These are phyloP conservation scores for Allium sativum DNA, from an alignment of 106 monocot species.

Conservation along the genomic window DNA sequence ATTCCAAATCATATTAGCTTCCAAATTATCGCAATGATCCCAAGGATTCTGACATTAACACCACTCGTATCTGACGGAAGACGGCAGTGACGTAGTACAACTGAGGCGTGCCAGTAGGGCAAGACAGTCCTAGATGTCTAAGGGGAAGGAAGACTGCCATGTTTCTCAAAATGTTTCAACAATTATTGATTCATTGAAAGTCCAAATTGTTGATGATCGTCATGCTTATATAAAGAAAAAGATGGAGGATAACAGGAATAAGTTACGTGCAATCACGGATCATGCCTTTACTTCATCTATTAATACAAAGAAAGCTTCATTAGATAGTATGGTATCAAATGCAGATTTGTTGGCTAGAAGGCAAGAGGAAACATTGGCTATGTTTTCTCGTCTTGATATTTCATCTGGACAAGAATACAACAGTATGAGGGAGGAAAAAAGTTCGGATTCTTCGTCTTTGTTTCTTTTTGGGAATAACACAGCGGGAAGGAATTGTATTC, in stretches of 20 bases:
- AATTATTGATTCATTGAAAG: conserved; percentile 56
- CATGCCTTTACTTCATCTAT: conserved; percentile 45
- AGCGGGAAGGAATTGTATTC: conserved; percentile 52
- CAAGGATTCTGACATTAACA: too few species aligned
- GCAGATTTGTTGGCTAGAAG: conserved; percentile 63
- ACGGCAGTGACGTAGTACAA: too few species aligned
- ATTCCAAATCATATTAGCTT: too few species aligned
- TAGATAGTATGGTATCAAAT: conserved; percentile 18
- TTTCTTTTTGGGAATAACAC: conserved; percentile 63
- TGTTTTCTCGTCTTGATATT: conserved; percentile 42
- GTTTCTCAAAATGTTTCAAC: conserved; percentile 25
- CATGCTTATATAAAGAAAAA: conserved; percentile 55
- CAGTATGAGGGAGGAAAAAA: conserved; percentile 66
- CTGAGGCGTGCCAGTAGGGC: too few species aligned
- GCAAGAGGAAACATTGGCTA: conserved; percentile 59
- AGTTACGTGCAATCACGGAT: conserved; percentile 46
- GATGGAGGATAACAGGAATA: conserved; percentile 79
- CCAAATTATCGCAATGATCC: too few species aligned
- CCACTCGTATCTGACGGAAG: too few species aligned
- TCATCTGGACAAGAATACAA: conserved; percentile 42
- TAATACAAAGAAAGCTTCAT: conserved; percentile 26
- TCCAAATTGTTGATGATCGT: conserved; percentile 46
- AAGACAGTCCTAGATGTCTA: too few species aligned
- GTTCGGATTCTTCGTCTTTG: conserved; percentile 45
- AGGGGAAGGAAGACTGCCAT: conserved; percentile 26